Conservation (phyloP, 2,329 filamentous ascomycete genomes). For the Verticillium zaregamsianum region DNA sequence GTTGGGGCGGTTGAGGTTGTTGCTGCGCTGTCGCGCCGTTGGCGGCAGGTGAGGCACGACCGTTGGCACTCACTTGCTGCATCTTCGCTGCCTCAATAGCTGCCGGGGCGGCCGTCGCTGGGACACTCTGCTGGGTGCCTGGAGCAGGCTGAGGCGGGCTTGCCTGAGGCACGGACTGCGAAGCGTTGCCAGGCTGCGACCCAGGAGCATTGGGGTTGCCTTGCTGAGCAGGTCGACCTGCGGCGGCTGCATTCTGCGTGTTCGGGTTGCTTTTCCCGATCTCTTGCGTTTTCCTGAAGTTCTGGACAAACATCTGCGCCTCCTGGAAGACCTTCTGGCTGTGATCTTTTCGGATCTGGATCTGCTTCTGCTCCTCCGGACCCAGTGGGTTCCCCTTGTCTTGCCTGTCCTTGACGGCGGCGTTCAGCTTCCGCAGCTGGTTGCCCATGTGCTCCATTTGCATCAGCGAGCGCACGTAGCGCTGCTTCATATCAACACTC, state of each 20-base stretch:
- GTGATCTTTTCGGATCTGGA: constrained; percentile 38
- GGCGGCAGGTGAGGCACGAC: constrained; percentile 22
- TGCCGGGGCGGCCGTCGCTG: background rate
- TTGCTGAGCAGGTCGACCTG: constrained; percentile 2
- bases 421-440: constrained; percentile 38
- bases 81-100: constrained; percentile 43
- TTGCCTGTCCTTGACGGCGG: constrained; percentile 34
- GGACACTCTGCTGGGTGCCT: background rate
- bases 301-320: constrained; percentile 43
- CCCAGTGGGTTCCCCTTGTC: constrained; percentile 38
- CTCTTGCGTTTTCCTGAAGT: constrained; percentile 41
- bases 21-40: constrained; percentile 21
- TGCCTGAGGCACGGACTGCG: constrained; percentile 24
- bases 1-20: constrained; percentile 19
- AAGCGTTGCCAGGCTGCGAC: constrained; percentile 28
- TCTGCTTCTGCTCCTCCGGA: constrained; percentile 42
- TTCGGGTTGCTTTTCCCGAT: constrained; percentile 17
- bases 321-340: constrained; percentile 41
- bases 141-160: background rate
- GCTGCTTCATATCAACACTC: constrained; percentile 41
- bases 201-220: background rate
- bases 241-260: constrained; percentile 13
- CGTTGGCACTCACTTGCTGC: constrained; percentile 26
- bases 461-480: constrained; percentile 43
- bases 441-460: constrained; percentile 43